These are phyloP conservation scores for Starmerella khaoyaiensis DNA, from an alignment of 805 yeast genomes.

Conservation along the genomic window DNA sequence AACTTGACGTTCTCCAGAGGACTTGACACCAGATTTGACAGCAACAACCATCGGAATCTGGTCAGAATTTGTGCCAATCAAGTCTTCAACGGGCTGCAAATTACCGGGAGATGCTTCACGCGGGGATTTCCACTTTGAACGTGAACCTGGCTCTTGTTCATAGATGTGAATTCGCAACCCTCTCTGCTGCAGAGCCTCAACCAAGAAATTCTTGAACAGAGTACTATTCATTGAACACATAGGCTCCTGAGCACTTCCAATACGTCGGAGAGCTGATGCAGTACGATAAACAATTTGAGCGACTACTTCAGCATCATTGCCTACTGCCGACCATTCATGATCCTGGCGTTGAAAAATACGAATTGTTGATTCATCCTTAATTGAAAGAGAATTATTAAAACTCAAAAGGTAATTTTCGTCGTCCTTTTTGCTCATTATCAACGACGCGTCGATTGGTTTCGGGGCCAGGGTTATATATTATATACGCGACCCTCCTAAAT, in stretches of 20 bases:
- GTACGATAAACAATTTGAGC: slow-evolving; percentile 82
- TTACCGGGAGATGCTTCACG: slow-evolving; percentile 80
- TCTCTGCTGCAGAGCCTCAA: slow-evolving; percentile 51
- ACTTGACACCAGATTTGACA: slow-evolving; percentile 30
- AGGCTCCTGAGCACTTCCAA: slow-evolving; percentile 28
- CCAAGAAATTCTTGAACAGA: slow-evolving; percentile 52
- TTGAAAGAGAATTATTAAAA: slow-evolving; percentile 20
- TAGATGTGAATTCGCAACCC: slow-evolving; percentile 74
- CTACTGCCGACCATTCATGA: slow-evolving; percentile 54
- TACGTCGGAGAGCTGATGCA: slow-evolving; percentile 55
- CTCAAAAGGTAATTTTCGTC: slow-evolving; percentile 32
- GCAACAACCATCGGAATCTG: slow-evolving; percentile 45
- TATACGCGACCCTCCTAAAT: too few relatives aligned
- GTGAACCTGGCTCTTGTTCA: slow-evolving; percentile 33
- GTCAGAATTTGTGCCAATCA: slow-evolving; percentile 38
- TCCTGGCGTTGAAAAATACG: slow-evolving; percentile 74
- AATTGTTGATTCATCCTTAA: slow-evolving; percentile 27
- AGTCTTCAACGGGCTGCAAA: slow-evolving; percentile 59
- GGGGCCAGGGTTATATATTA: too few relatives aligned
- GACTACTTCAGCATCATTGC: slow-evolving; percentile 63
- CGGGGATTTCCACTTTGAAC: slow-evolving; percentile 41
- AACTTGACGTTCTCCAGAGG: slow-evolving; percentile 37
- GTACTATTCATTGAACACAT: slow-evolving; percentile 56
- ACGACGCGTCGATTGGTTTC: slow-evolving; percentile 1
- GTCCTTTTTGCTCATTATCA: slow-evolving; percentile 24